Evolutionary conservation across 352 stramenopile genomes (phyloP).

Genomic region (Phytophthora sansomeana): DNA sequence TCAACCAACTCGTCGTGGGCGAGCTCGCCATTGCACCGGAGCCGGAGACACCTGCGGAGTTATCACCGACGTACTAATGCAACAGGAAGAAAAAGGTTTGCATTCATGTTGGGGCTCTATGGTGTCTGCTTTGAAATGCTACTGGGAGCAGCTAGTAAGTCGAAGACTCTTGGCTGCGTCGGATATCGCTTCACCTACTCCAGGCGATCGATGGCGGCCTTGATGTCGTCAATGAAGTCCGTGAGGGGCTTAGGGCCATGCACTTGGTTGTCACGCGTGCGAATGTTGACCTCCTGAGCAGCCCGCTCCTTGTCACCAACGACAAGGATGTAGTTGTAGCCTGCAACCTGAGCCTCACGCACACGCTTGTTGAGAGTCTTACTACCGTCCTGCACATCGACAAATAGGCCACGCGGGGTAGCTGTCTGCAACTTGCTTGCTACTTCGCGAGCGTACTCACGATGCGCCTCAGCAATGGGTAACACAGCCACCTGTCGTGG

Average conservation of each 20-base stretch:
- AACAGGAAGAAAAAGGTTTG: constrained; percentile 11
- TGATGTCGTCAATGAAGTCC: constrained; percentile 66
- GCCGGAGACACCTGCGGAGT: constrained; percentile 5
- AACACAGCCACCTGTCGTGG: constrained; percentile 83
- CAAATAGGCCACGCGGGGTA: constrained; percentile 45
- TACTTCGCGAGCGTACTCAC: constrained; percentile 69
- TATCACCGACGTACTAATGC: constrained; percentile 20
- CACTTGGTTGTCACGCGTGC: constrained; percentile 85
- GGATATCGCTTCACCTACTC: constrained; percentile 48
- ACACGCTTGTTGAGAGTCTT: constrained; percentile 90
- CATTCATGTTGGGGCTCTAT: constrained; percentile 33
- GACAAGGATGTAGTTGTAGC: constrained; percentile 90
- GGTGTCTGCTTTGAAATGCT: constrained; percentile 25
- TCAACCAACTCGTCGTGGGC: constrained; percentile 79
- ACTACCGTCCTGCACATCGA: constrained; percentile 77
- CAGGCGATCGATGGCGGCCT: constrained; percentile 62
- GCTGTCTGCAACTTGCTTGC: constrained; percentile 50
- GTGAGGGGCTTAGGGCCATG: constrained; percentile 68
- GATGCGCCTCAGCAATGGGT: constrained; percentile 70
- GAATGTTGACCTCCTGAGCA: constrained; percentile 69
- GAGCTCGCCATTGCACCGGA: constrained; percentile 46
- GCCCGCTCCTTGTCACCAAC: constrained; percentile 79
- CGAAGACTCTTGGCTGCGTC: background rate
- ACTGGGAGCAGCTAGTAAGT: background rate
- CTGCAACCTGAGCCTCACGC: constrained; percentile 78